Percentiles rank a stretch among this genome's conserved stretches.
Conservation (phyloP, 768 basidiomycete genomes). For the Boletus pseudo-olivaceus region DNA sequence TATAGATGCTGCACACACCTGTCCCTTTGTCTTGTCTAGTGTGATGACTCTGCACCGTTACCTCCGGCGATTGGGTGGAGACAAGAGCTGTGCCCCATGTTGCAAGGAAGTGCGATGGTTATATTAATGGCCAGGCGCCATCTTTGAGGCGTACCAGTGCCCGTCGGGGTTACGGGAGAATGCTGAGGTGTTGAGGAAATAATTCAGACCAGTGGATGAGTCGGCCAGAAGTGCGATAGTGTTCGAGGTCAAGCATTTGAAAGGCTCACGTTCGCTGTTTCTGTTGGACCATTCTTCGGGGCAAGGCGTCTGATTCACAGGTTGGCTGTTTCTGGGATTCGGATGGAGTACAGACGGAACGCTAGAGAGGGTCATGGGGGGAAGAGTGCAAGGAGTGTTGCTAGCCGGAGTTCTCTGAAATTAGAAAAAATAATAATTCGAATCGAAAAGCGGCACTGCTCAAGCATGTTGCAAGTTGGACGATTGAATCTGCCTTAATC, state of each 20-base stretch:
- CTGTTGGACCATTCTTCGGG: constrained; percentile 1
- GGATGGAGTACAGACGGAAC: constrained; percentile 8
- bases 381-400: constrained; percentile 27
- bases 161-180: constrained; percentile 1
- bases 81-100: constrained; percentile 12
- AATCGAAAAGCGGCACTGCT: constrained; percentile 22
- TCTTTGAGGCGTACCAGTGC: constrained; percentile 6
- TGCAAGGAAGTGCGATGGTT: constrained; percentile 15
- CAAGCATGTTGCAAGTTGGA: constrained; percentile 9
- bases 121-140: constrained; percentile 20
- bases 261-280: neutral
- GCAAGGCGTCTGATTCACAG: neutral
- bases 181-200: neutral
- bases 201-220: neutral
- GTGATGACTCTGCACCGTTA: neutral
- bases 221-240: constrained; percentile 10
- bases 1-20: constrained; percentile 12
- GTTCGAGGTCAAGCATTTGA: neutral
- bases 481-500: neutral
- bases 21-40: neutral
- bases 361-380: constrained; percentile 20
- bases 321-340: constrained; percentile 6
- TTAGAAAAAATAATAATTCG: constrained; percentile 31
- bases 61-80: constrained; percentile 26
- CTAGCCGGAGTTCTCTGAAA: constrained; percentile 30